Percentiles rank a stretch among this genome's conserved stretches.
phyloP scores from a whole-genome alignment of 192 early-diverging fungal species.

The Mortierella antarctica region DNA sequence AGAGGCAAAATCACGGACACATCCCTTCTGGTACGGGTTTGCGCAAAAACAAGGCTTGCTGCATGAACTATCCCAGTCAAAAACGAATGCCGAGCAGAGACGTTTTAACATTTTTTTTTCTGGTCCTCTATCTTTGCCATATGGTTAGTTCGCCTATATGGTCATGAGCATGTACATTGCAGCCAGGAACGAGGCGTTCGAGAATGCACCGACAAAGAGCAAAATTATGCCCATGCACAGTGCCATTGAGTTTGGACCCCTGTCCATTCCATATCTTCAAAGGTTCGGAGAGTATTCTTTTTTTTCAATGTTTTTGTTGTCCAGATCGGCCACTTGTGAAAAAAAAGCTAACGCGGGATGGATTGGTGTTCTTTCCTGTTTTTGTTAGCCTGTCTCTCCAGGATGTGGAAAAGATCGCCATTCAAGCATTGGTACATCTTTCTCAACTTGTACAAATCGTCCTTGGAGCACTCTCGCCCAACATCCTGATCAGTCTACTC shows the following conservation, averaged over 20 bases:
- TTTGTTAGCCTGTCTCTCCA: slow-evolving; percentile 28
- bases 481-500: slow-evolving; percentile 43
- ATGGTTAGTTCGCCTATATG: slow-evolving; percentile 45
- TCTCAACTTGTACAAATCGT: slow-evolving; percentile 34
- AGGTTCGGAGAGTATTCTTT: slow-evolving; percentile 6
- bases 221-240: slow-evolving; percentile 48
- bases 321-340: background rate
- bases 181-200: slow-evolving; percentile 51
- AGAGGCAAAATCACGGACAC: slow-evolving; percentile 49
- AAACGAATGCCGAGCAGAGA: background rate
- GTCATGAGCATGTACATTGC: slow-evolving; percentile 54
- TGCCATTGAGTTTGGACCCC: slow-evolving; percentile 42
- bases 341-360: background rate
- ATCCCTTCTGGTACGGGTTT: slow-evolving; percentile 32
- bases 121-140: background rate
- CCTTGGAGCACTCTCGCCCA: slow-evolving; percentile 36
- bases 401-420: slow-evolving; percentile 28
- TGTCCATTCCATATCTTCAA: slow-evolving; percentile 46
- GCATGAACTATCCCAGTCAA: background rate
- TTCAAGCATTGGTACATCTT: slow-evolving; percentile 39
- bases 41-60: background rate
- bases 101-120: background rate
- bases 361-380: background rate
- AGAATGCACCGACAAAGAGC: slow-evolving; percentile 32
- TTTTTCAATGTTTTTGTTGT: background rate